A percentile compares a stretch with the other conserved stretches of the same genome.
Conservation (phyloP, 345 rosid species). For the Raphanus sativus region DNA sequence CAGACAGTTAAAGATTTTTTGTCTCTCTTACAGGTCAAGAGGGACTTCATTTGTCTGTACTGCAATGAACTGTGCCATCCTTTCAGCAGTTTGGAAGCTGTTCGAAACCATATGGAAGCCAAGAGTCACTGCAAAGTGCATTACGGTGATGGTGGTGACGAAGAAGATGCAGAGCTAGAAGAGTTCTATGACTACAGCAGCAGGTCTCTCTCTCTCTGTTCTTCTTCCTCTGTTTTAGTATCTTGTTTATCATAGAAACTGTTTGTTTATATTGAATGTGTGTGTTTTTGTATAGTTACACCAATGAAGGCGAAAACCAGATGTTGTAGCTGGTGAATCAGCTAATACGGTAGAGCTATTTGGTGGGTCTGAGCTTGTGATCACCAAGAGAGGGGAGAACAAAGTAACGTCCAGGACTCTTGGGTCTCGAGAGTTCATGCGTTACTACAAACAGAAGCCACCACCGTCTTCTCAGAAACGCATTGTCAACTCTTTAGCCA, state of each 20-base stretch:
- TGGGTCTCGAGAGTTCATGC: constrained; percentile 35
- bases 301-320: no score
- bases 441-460: constrained; percentile 88
- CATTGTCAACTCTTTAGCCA: constrained; percentile 36
- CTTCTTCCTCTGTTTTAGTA: no score
- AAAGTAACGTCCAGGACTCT: not conserved
- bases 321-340: constrained; percentile 53
- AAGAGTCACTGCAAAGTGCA: not conserved
- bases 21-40: no score
- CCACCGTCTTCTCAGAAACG: constrained; percentile 59
- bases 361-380: constrained; percentile 85
- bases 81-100: no score
- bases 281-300: no score
- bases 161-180: constrained; percentile 90
- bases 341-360: constrained; percentile 59
- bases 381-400: constrained; percentile 55
- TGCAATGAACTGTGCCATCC: no score
- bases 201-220: no score
- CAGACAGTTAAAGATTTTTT: no score
- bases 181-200: constrained; percentile 59
- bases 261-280: no score
- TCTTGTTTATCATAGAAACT: no score
- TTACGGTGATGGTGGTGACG: constrained; percentile 76
- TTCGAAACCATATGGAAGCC: no score
- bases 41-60: no score